These are phyloP conservation scores for Fusarium transvaalense DNA, from an alignment of 2,329 filamentous ascomycete genomes.

Conservation along the genomic window DNA sequence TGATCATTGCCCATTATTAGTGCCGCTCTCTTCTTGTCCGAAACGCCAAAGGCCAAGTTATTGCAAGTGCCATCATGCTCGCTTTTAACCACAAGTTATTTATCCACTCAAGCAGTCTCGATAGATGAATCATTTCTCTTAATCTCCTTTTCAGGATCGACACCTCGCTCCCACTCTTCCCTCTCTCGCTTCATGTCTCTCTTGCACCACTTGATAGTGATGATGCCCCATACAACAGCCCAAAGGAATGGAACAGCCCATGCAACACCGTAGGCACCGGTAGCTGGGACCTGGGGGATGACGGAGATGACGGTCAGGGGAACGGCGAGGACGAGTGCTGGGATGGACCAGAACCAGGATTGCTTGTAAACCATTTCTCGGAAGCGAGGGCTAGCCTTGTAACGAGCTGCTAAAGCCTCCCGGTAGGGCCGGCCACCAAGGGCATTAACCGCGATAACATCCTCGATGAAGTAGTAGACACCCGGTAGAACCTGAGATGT, in stretches of 20 bases:
- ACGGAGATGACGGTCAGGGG: slow-evolving; percentile 55
- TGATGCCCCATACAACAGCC: slow-evolving; percentile 52
- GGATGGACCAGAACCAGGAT: slow-evolving; percentile 58
- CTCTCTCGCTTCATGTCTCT: slow-evolving; percentile 54
- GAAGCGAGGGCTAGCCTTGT: slow-evolving; percentile 58
- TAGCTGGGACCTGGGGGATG: slow-evolving; percentile 52
- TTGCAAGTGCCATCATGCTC: slow-evolving; percentile 22
- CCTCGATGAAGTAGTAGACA: slow-evolving; percentile 75
- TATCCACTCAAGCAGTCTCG: slow-evolving; percentile 15
- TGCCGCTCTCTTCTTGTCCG: background rate
- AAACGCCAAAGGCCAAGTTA: slow-evolving; percentile 30
- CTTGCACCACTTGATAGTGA: slow-evolving; percentile 55
- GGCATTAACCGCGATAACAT: slow-evolving; percentile 75
- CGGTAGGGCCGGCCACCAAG: slow-evolving; percentile 62
- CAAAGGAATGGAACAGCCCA: slow-evolving; percentile 58
- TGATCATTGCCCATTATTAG: slow-evolving; percentile 9
- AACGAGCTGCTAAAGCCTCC: slow-evolving; percentile 58
- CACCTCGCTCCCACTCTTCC: slow-evolving; percentile 54
- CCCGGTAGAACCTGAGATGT: slow-evolving; percentile 65
- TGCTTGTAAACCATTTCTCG: slow-evolving; percentile 56
- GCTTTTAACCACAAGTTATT: slow-evolving; percentile 1
- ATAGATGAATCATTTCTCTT: slow-evolving; percentile 33
- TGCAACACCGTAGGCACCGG: slow-evolving; percentile 55
- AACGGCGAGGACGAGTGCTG: slow-evolving; percentile 54
- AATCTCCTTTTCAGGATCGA: slow-evolving; percentile 40